phyloP scores from a whole-genome alignment of 1,284 basidiomycete species.

The Sporisorium sorghi region DNA sequence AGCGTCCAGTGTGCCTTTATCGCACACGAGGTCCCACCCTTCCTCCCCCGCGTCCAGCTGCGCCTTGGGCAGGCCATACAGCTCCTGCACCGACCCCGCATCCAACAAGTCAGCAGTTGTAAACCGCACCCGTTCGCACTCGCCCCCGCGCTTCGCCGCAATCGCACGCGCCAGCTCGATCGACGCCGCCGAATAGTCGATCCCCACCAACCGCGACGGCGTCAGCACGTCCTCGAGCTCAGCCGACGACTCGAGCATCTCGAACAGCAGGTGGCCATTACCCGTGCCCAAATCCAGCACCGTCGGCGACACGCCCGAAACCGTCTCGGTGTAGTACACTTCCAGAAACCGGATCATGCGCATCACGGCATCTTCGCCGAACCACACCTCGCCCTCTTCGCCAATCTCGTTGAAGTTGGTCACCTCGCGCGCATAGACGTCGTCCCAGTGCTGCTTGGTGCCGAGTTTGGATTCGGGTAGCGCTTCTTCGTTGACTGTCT shows the following conservation, averaged over 20 bases:
- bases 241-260: conserved; percentile 71
- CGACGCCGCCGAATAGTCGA: conserved; percentile 84
- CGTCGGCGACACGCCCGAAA: conserved; percentile 21
- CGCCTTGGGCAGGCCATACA: conserved; percentile 10
- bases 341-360: conserved; percentile 76
- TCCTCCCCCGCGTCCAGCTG: conserved; percentile 2
- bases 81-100: conserved; percentile 9
- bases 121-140: conserved; percentile 64
- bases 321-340: conserved; percentile 26
- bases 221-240: conserved; percentile 76
- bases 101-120: conserved; percentile 66
- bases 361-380: conserved; percentile 81
- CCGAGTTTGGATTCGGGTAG: conserved; percentile 75
- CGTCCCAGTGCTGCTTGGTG: conserved; percentile 74
- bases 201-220: conserved; percentile 75
- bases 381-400: conserved; percentile 92
- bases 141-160: conserved; percentile 37
- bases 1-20: conserved; percentile 77
- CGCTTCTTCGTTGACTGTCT: conserved; percentile 26
- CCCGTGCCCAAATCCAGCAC: conserved; percentile 77
- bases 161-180: conserved; percentile 71
- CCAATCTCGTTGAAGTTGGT: conserved; percentile 82
- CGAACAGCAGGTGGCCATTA: conserved; percentile 85
- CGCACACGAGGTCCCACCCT: conserved; percentile 69
- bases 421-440: conserved; percentile 74